These are phyloP conservation scores for Solanum ossicruentum DNA, from an alignment of 257 asterid species.

Conservation along the genomic window DNA sequence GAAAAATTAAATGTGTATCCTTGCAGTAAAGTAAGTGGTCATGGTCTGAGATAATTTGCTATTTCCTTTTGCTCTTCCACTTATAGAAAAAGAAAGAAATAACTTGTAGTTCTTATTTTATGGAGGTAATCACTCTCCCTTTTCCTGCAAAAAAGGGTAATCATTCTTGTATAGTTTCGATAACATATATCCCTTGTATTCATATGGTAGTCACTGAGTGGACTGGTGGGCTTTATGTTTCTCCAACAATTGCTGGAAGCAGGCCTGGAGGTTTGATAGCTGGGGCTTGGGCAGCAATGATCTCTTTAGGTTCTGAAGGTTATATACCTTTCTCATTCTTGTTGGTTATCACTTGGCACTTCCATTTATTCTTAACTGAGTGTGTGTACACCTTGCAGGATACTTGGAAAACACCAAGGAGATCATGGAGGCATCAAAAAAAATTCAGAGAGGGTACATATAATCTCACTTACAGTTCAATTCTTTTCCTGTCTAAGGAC, in stretches of 20 bases:
- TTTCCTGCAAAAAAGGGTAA: not conserved
- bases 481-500: not conserved
- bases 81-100: not conserved
- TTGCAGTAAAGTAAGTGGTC: not conserved
- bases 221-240: slow-evolving; percentile 95
- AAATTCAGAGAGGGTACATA: slow-evolving; percentile 69
- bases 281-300: slow-evolving; percentile 99
- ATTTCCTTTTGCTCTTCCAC: not conserved
- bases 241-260: slow-evolving; percentile 98
- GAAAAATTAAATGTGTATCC: not conserved
- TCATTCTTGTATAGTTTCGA: not conserved
- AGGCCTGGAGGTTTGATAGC: slow-evolving; percentile 93
- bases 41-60: not conserved
- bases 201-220: slow-evolving; percentile 74
- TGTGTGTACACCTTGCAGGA: slow-evolving; percentile 26
- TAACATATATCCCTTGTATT: not conserved
- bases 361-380: slow-evolving; percentile 3
- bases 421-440: slow-evolving; percentile 93
- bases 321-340: not conserved
- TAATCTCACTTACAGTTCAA: not conserved
- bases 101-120: not conserved
- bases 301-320: slow-evolving; percentile 96
- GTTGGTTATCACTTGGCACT: not conserved
- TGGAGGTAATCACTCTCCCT: not conserved
- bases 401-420: slow-evolving; percentile 78